Conservation (phyloP, 371 early-diverging fungal species). For the Apophysomyces trapeziformis region DNA sequence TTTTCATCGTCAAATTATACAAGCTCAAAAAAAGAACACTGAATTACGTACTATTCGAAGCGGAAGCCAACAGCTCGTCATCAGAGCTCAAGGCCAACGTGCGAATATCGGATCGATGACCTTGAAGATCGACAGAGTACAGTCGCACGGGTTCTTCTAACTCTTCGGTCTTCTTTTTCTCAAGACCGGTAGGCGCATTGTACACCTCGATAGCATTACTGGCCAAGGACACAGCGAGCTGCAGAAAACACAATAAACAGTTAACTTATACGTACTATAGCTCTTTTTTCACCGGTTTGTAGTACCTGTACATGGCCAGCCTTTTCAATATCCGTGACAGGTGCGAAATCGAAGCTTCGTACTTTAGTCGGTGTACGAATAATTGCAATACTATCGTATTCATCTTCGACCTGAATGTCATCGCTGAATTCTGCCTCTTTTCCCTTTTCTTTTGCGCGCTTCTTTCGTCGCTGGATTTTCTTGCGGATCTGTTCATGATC, state of each 20-base stretch:
- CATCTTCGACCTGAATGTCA: conserved; percentile 71
- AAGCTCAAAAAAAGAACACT: not conserved
- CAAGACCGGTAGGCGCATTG: conserved; percentile 44
- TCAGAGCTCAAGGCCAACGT: conserved; percentile 84
- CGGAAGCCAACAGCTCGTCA: conserved; percentile 85
- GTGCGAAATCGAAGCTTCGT: conserved; percentile 77
- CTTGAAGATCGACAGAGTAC: conserved; percentile 78
- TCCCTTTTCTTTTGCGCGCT: conserved; percentile 82
- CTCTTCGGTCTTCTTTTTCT: conserved; percentile 52
- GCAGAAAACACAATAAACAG: not conserved
- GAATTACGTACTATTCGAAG: conserved; percentile 64
- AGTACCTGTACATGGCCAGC: conserved; percentile 52
- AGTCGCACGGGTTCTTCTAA: conserved; percentile 56
- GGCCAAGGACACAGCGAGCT: conserved; percentile 61
- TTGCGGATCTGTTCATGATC: conserved; percentile 79
- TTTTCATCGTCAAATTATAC: too few relatives aligned
- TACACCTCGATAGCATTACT: conserved; percentile 81
- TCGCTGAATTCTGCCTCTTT: conserved; percentile 52
- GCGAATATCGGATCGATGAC: conserved; percentile 93
- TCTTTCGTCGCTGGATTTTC: conserved; percentile 80
- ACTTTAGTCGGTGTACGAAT: conserved; percentile 74
- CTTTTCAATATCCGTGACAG: conserved; percentile 59
- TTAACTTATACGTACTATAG: not conserved
- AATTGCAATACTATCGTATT: conserved; percentile 64
- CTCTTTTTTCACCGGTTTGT: not conserved